Evolutionary conservation across 192 early-diverging fungal genomes (phyloP).

Genomic region (Coemansia sp.): DNA sequence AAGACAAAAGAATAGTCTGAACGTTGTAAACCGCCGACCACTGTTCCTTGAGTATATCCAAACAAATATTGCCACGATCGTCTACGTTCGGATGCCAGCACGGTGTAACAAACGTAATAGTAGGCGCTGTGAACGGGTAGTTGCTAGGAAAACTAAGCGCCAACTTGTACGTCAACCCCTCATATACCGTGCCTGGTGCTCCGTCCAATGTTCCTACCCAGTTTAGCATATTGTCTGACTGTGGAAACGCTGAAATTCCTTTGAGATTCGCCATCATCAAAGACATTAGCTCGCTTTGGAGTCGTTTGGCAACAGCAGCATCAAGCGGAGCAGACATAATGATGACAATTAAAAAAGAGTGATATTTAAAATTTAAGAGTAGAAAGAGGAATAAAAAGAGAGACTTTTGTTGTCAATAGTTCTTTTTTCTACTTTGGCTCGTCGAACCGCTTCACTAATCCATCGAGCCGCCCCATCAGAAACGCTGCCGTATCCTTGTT

Average conservation of each 20-base stretch:
- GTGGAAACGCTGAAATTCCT: constrained; percentile 73
- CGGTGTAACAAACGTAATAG: constrained; percentile 83
- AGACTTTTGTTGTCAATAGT: neutral
- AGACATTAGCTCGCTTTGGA: constrained; percentile 66
- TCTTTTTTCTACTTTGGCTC: neutral
- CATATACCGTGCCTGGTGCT: constrained; percentile 90
- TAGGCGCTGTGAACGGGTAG: constrained; percentile 93
- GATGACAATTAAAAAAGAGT: neutral
- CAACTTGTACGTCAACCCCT: constrained; percentile 92
- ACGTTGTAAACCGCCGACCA: constrained; percentile 98
- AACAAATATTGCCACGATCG: constrained; percentile 89
- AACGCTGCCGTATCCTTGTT: constrained; percentile 14
- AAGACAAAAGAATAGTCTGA: constrained; percentile 90
- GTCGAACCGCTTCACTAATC: constrained; percentile 17
- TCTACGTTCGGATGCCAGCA: constrained; percentile 98
- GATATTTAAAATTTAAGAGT: neutral
- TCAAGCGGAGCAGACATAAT: constrained; percentile 33
- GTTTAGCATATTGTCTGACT: constrained; percentile 64
- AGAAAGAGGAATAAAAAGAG: neutral
- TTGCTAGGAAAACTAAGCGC: constrained; percentile 68
- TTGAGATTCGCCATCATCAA: constrained; percentile 67
- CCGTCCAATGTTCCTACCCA: constrained; percentile 93
- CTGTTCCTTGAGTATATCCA: constrained; percentile 91
- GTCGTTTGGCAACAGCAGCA: constrained; percentile 48
- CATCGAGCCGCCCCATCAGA: constrained; percentile 27